Evolutionary conservation across 2,329 filamentous ascomycete genomes (phyloP), one percentile per base, ranked within the genome.

Genomic region (Fusarium abutilonis): DNA sequence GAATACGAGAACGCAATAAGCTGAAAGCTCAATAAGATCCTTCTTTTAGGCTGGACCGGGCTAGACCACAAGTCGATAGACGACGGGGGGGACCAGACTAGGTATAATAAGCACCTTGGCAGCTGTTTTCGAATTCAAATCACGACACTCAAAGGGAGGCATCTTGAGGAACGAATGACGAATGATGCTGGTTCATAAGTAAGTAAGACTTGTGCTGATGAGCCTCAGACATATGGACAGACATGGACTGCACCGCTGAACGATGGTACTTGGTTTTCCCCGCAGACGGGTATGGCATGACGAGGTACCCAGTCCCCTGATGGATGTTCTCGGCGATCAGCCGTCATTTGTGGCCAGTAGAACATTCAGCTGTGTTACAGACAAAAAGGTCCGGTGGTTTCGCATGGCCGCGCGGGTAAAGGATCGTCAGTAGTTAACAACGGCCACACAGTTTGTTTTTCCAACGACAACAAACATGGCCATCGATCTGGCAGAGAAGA

Each of bases 391-490:
- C 42, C 53, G 45, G 48, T 42, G 63, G 67, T 69, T 69, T 70
- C 67, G 67, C 49, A 52, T 63, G 56, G 52, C 63, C 67, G 67
- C 67, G 67, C 67, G 67, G 67, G 53, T 70, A 69, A 44, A 35
- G 28, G 45, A 45, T 55, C 50, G 21, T 4, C 55, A 38, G 6
- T 26, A 26, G 23, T 8, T 26, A 8, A 26, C 23, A 26, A 38
- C 21, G 17, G 17, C 23, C 23, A 34, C 23, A 21, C 15, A 21
- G 35, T 40, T 52, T 52, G 54, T 64, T 32, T 36, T 50, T 45
- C 23, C 35, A 38, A 21, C 29, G 34, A 11, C 38, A 48, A 29
- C 9, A 26, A 35, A 34, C 31, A 34, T 17, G 39, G 38, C 11
- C 36, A 35, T 51, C 39, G 26, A 31, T 52, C 17, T 19, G 43